Percentiles rank a stretch among this genome's conserved stretches.
Conservation (phyloP, 2,329 filamentous ascomycete species). For the Nothophoma quercina region DNA sequence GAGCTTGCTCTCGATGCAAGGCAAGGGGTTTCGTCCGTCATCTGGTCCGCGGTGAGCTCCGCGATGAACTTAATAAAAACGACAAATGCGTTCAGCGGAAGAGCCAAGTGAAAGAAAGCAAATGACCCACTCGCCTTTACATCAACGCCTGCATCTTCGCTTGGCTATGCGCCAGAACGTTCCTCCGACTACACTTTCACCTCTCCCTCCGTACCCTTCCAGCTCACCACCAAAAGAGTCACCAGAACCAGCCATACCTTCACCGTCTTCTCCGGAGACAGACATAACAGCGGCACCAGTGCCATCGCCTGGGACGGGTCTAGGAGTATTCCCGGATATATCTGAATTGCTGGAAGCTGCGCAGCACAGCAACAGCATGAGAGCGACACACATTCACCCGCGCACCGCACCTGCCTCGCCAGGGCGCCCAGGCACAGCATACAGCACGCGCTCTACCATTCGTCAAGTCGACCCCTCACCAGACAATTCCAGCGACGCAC, state of each 20-base stretch:
- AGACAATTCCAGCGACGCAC: slow-evolving; percentile 19
- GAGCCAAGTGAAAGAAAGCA: slow-evolving; percentile 6
- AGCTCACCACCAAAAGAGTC: not conserved
- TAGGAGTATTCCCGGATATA: too few species aligned
- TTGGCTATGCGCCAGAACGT: slow-evolving; percentile 12
- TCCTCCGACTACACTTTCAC: slow-evolving; percentile 9
- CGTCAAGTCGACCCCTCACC: slow-evolving; percentile 40
- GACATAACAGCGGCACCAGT: not conserved
- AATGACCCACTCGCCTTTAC: slow-evolving; percentile 18
- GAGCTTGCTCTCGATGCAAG: not conserved
- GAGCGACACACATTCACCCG: slow-evolving; percentile 26
- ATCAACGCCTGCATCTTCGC: slow-evolving; percentile 13
- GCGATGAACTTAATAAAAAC: not conserved
- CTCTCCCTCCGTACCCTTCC: not conserved
- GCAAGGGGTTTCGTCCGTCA: not conserved
- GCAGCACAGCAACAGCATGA: slow-evolving; percentile 23
- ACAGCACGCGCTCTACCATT: slow-evolving; percentile 35
- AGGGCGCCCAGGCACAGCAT: slow-evolving; percentile 28
- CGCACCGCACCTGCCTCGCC: slow-evolving; percentile 18
- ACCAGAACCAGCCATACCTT: too few species aligned
- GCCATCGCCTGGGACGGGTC: too few species aligned
- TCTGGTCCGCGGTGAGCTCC: not conserved
- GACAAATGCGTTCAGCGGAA: not conserved
- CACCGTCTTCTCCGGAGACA: not conserved
- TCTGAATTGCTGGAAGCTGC: too few species aligned